Percentiles rank a stretch among this genome's conserved stretches.
Conservation (phyloP, 2,329 filamentous ascomycete species). For the Pyrenochaeta sp. region DNA sequence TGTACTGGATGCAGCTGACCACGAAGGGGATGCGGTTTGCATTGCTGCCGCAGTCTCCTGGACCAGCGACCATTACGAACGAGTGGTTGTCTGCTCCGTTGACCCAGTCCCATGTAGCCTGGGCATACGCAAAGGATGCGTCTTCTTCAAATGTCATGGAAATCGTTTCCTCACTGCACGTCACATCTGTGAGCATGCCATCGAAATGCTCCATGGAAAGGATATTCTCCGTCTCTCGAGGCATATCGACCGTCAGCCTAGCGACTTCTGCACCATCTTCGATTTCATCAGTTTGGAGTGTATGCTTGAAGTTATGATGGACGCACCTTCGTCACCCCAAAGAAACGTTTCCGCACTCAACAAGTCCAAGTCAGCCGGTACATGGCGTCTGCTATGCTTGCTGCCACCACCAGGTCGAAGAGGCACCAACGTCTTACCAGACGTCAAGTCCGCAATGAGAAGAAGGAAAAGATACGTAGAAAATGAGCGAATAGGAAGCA, state of each 20-base stretch:
- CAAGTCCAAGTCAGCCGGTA: constrained; percentile 15
- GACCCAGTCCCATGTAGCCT: constrained; percentile 30
- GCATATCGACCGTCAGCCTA: constrained; percentile 25
- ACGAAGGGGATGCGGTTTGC: constrained; percentile 17
- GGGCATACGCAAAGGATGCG: constrained; percentile 22
- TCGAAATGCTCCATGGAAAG: constrained; percentile 30
- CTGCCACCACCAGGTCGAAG: constrained; percentile 14
- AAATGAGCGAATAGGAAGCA: neutral
- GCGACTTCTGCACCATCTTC: constrained; percentile 8
- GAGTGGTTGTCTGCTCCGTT: constrained; percentile 31
- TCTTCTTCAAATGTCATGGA: constrained; percentile 26
- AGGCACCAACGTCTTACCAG: constrained; percentile 14
- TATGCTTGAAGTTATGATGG: neutral
- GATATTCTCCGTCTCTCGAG: constrained; percentile 24
- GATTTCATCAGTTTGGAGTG: neutral
- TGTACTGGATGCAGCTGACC: constrained; percentile 18
- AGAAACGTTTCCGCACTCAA: constrained; percentile 19
- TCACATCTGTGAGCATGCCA: constrained; percentile 19
- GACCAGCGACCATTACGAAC: constrained; percentile 28
- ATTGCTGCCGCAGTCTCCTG: constrained; percentile 27
- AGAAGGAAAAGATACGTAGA: neutral
- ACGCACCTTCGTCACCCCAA: constrained; percentile 22
- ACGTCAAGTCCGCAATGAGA: too few species aligned
- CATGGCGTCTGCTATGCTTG: constrained; percentile 11
- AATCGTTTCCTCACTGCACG: constrained; percentile 19